Evolutionary conservation across 139 green algal species (phyloP).

Genomic region (Gonium pectorale): DNA sequence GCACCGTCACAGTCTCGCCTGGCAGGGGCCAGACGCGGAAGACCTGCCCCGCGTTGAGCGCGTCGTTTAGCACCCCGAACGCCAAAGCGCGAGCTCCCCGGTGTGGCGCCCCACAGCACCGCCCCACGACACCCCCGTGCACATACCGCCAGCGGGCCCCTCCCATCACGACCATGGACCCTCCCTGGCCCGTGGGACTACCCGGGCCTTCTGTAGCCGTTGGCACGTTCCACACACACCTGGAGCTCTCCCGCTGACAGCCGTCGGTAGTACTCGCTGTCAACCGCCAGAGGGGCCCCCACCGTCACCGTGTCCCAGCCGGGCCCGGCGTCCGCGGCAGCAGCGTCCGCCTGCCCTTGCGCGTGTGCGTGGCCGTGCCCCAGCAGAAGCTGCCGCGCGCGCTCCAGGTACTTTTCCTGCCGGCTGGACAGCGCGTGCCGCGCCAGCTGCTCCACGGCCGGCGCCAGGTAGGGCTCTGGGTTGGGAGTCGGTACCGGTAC

Average conservation of each 20-base stretch:
- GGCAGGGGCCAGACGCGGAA: too few relatives aligned
- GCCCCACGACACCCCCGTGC: too few relatives aligned
- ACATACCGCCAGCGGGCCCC: too few relatives aligned
- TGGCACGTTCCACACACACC: neutral
- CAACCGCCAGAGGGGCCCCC: neutral
- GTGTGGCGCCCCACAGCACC: too few relatives aligned
- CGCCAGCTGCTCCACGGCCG: slow-evolving; percentile 42
- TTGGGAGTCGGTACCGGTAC: too few relatives aligned
- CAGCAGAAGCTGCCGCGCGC: slow-evolving; percentile 41
- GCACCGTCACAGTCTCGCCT: too few relatives aligned
- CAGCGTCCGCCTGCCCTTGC: neutral
- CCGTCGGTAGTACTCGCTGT: slow-evolving; percentile 24
- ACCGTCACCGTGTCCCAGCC: slow-evolving; percentile 28
- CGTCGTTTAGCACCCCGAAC: too few relatives aligned
- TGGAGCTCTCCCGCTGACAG: slow-evolving; percentile 36
- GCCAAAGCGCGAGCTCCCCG: too few relatives aligned
- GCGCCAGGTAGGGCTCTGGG: slow-evolving; percentile 50
- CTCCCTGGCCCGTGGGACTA: too few relatives aligned
- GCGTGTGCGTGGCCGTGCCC: neutral
- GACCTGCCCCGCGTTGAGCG: too few relatives aligned
- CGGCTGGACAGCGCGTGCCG: slow-evolving; percentile 35
- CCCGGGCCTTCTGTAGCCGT: too few relatives aligned
- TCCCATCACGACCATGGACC: too few relatives aligned
- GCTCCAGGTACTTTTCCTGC: slow-evolving; percentile 50
- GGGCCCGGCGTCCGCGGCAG: neutral